Conservation (phyloP, 2,329 filamentous ascomycete genomes). For the Colletotrichum phormii region DNA sequence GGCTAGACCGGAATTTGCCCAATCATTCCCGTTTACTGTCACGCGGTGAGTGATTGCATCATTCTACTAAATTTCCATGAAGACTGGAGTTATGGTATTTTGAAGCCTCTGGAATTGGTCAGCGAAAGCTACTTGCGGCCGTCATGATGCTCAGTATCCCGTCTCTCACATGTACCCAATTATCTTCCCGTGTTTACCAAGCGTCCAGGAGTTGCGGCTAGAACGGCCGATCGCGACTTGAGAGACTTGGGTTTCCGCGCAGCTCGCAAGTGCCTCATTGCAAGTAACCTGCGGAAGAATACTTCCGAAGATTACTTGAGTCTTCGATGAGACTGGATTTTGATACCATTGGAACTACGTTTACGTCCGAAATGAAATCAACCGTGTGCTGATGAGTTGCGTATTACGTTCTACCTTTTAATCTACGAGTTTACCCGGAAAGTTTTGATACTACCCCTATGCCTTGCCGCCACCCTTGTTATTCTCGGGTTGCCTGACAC, state of each 20-base stretch:
- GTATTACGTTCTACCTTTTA: neutral
- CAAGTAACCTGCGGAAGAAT: no score
- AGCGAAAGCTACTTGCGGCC: no score
- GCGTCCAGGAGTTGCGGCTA: no score
- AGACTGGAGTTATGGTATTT: neutral
- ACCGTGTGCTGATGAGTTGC: neutral
- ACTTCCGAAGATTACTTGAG: no score
- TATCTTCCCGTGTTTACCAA: no score
- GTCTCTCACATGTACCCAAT: neutral
- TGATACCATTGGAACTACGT: no score
- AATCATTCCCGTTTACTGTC: constrained; percentile 31
- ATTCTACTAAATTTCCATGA: neutral
- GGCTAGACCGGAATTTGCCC: neutral
- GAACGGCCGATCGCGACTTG: no score
- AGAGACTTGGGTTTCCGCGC: no score
- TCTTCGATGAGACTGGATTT: no score
- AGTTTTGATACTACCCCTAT: neutral
- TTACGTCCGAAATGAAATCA: neutral
- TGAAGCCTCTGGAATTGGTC: neutral
- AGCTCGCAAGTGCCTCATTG: no score
- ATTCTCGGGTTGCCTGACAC: constrained; percentile 36
- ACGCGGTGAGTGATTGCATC: neutral
- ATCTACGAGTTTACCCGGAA: neutral
- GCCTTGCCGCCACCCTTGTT: neutral
- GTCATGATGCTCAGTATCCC: neutral